Evolutionary conservation across 768 basidiomycete species (phyloP).

Genomic region (Termitomyces sp.): DNA sequence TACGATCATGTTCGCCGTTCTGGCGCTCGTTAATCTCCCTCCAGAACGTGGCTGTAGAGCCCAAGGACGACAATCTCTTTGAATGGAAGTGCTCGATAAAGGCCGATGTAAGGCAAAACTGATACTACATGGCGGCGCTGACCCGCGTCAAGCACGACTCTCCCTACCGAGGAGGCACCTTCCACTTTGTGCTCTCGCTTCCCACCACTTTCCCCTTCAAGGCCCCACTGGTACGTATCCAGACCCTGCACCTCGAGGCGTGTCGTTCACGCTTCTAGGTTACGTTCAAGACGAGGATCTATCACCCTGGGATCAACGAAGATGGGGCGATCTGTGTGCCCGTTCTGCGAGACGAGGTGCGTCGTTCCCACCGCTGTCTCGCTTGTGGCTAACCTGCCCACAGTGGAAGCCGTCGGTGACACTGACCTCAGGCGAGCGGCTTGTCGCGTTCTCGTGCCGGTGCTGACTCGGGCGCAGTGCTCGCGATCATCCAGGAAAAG

Average conservation of each 20-base stretch:
- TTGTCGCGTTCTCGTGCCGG: neutral
- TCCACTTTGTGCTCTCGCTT: slow-evolving; percentile 68
- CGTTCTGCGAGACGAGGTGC: slow-evolving; percentile 79
- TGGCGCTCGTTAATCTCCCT: slow-evolving; percentile 6
- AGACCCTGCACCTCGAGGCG: neutral
- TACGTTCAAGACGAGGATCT: slow-evolving; percentile 64
- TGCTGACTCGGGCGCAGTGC: slow-evolving; percentile 40
- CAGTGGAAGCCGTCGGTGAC: slow-evolving; percentile 87
- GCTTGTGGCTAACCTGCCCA: slow-evolving; percentile 1
- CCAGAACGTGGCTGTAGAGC: slow-evolving; percentile 59
- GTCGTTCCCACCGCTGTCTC: neutral
- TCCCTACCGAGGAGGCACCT: slow-evolving; percentile 81
- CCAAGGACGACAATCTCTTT: slow-evolving; percentile 67
- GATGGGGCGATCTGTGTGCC: slow-evolving; percentile 85
- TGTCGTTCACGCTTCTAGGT: slow-evolving; percentile 41
- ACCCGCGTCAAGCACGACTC: slow-evolving; percentile 51
- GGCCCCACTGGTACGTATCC: slow-evolving; percentile 57
- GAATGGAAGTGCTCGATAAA: slow-evolving; percentile 77
- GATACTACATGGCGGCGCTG: neutral
- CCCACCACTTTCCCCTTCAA: slow-evolving; percentile 86
- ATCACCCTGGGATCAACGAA: slow-evolving; percentile 88
- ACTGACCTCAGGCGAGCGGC: slow-evolving; percentile 54
- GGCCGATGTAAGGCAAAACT: slow-evolving; percentile 48
- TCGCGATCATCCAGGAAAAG: slow-evolving; percentile 76
- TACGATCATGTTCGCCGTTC: slow-evolving; percentile 21